Evolutionary conservation across 1,284 basidiomycete genomes (phyloP).

Genomic region (Ceratobasidium theobromae): DNA sequence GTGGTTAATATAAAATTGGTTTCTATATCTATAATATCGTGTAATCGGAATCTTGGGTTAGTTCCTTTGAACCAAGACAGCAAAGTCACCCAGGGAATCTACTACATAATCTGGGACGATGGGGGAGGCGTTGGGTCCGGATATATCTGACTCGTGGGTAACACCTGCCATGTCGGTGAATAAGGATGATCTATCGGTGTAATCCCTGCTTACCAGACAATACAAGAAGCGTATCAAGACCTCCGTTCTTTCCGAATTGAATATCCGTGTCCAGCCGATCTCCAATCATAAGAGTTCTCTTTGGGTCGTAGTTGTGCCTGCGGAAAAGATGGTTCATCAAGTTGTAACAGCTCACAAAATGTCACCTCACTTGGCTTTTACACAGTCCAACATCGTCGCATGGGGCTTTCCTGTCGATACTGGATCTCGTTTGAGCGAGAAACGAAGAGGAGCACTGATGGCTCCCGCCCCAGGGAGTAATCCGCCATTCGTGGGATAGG

Average conservation of each 20-base stretch:
- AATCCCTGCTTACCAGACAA: slow-evolving; percentile 68
- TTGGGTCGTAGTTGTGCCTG: slow-evolving; percentile 83
- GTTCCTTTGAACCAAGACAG: slow-evolving; percentile 37
- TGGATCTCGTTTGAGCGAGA: slow-evolving; percentile 70
- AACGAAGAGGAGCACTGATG: slow-evolving; percentile 79
- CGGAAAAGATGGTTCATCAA: neutral
- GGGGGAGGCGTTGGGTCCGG: slow-evolving; percentile 65
- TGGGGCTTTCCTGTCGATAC: slow-evolving; percentile 90
- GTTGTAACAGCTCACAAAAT: neutral
- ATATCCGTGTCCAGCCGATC: slow-evolving; percentile 96
- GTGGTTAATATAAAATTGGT: slow-evolving; percentile 31
- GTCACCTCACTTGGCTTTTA: slow-evolving; percentile 85
- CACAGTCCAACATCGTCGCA: slow-evolving; percentile 90
- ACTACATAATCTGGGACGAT: slow-evolving; percentile 82
- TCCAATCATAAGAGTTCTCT: slow-evolving; percentile 90
- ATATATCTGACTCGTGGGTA: slow-evolving; percentile 67
- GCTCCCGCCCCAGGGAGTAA: slow-evolving; percentile 84
- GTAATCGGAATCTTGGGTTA: neutral
- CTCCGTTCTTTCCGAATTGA: slow-evolving; percentile 84
- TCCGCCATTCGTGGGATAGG: slow-evolving; percentile 79
- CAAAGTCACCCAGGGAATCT: slow-evolving; percentile 74
- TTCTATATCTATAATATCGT: neutral
- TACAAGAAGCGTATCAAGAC: slow-evolving; percentile 85
- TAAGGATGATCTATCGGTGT: slow-evolving; percentile 3
- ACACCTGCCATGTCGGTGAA: slow-evolving; percentile 55